Base-by-base conservation (phyloP, 2,329 filamentous ascomycete genomes). In the Blumeria hordei region DNA sequence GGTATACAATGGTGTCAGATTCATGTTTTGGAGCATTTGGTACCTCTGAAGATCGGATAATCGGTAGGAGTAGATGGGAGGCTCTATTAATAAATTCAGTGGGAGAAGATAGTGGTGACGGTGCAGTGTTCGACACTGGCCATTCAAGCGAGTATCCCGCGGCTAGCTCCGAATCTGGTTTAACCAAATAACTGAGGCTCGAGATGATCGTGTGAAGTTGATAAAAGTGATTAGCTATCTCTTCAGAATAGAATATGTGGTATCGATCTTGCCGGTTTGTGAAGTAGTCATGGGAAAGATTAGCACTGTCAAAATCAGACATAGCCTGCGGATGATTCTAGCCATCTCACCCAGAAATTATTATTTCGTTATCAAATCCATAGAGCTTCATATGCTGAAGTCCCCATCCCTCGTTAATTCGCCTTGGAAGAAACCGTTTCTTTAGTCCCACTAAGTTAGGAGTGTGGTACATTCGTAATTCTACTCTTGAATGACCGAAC, bases 331-430 rank as follows among this genome's bases (percentile, higher is more conserved):
- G 16, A 9, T 36, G 32, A 33, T 32, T 49, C 3, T 12, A 2
- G 28, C 12, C 9, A 34, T 21, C 71, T 59, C 74, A 86, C 78
- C 88, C 88, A 7, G 88, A 94, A 62, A 98, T 78, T 60, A 98
- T 90, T 56, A 98, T 83, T 67, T 94, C 88, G 64, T 98, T 88
- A 62, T 98, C 92, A 21, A 94, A 72, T 0, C 92, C 92, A 62
- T 98, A 98, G 0, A 98, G 73, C 73, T 98, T 98, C 90, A 98
- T 98, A 65, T 98, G 92, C 66, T 98, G 92, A 58, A 98, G 69
- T 0, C 92, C 92, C 92, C 92, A 98, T 16, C 92, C 92, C 69
- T 98, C 92, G 62, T 98, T 98, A 66, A 98, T 90, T 18, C 92
- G 76, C 64, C 79, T 85, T 0, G 92, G 92, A 1, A 96, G 78